These are phyloP conservation scores for Xylaria curta DNA, from an alignment of 495 filamentous ascomycete species.

Conservation along the genomic window DNA sequence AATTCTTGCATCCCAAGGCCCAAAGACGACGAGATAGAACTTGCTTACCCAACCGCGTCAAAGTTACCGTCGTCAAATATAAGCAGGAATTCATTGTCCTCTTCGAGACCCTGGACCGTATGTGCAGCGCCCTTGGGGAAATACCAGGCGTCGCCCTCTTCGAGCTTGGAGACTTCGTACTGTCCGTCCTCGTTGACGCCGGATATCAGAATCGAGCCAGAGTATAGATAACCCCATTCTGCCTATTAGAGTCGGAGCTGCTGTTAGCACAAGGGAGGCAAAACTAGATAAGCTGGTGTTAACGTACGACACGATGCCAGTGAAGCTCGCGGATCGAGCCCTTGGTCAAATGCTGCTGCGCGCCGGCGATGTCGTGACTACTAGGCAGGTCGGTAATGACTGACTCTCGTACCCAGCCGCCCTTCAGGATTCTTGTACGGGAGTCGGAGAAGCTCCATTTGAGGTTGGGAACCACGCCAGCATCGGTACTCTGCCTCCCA, in stretches of 20 bases:
- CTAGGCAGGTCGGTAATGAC: constrained; percentile 64
- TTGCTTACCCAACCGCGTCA: constrained; percentile 50
- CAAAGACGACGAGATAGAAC: neutral
- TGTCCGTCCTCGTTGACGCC: constrained; percentile 66
- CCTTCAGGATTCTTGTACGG: constrained; percentile 63
- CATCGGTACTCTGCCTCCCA: constrained; percentile 62
- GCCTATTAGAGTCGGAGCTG: constrained; percentile 46
- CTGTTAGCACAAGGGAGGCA: neutral
- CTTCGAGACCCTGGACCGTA: constrained; percentile 62
- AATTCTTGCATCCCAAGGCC: neutral
- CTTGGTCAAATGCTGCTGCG: constrained; percentile 68
- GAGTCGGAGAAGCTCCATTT: constrained; percentile 72
- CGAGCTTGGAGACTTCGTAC: constrained; percentile 60
- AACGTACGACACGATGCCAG: constrained; percentile 67
- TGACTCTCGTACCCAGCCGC: constrained; percentile 70
- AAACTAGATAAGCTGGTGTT: neutral
- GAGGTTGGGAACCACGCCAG: constrained; percentile 64
- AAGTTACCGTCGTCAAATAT: constrained; percentile 69
- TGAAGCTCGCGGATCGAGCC: constrained; percentile 69
- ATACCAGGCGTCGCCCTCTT: constrained; percentile 70
- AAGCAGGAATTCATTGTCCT: constrained; percentile 70
- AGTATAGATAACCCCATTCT: constrained; percentile 70
- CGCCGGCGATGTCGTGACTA: constrained; percentile 66
- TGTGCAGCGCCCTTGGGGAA: constrained; percentile 70
- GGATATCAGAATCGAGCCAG: constrained; percentile 61